phyloP scores from a whole-genome alignment of 2,329 filamentous ascomycete genomes.

The Gaeumannomyces tritici region DNA sequence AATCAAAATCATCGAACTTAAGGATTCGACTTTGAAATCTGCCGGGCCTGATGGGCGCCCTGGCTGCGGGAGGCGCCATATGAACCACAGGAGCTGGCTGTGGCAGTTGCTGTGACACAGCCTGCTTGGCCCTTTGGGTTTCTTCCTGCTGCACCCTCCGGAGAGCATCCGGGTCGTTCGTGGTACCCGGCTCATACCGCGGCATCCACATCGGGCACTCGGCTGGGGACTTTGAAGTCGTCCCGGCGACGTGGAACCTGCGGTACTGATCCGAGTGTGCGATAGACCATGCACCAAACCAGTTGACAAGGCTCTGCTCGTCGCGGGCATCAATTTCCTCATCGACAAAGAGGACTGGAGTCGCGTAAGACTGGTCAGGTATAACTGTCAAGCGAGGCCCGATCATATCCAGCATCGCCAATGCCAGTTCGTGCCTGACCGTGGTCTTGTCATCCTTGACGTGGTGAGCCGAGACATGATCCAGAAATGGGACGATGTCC shows the following conservation, averaged over 20 bases:
- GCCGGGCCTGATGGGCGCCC: too few relatives aligned
- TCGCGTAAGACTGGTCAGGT: constrained; percentile 2
- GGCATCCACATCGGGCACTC: constrained; percentile 20
- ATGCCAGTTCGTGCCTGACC: constrained; percentile 6
- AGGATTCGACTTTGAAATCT: neutral
- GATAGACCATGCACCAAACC: constrained; percentile 51
- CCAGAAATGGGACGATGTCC: constrained; percentile 17
- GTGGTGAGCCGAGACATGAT: constrained; percentile 24
- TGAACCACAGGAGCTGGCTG: neutral
- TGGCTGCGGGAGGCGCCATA: neutral
- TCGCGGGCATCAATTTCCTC: constrained; percentile 43
- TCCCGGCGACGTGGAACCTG: constrained; percentile 35
- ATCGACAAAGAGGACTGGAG: constrained; percentile 35
- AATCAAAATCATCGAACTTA: neutral
- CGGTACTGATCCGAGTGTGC: constrained; percentile 38
- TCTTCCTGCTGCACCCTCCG: neutral
- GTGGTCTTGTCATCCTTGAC: constrained; percentile 14
- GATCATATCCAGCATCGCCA: constrained; percentile 6
- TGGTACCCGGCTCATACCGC: constrained; percentile 22
- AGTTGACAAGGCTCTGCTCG: constrained; percentile 53
- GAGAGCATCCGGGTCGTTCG: constrained; percentile 25
- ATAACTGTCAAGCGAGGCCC: constrained; percentile 4
- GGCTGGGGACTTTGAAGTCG: constrained; percentile 7
- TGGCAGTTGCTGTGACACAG: neutral
- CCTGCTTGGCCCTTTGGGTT: neutral